phyloP scores from a whole-genome alignment of 495 filamentous ascomycete genomes.

The Aspergillus sparsus region DNA sequence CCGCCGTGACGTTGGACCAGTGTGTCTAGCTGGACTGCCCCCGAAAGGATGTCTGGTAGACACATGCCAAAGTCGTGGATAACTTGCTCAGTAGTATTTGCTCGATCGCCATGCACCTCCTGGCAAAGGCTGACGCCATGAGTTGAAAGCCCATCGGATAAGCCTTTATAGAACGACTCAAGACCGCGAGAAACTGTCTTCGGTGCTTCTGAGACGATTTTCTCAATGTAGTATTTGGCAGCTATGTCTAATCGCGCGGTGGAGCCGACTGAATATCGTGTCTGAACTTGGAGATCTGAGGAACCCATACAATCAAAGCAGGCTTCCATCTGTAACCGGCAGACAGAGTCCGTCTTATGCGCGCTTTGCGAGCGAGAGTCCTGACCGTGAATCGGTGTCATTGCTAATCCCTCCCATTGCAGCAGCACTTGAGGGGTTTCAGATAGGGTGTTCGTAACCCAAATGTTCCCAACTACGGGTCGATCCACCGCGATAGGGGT shows the following conservation, averaged over 20 bases:
- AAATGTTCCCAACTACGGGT: not conserved
- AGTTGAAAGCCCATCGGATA: too few relatives aligned
- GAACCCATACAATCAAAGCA: not conserved
- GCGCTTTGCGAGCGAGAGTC: not conserved
- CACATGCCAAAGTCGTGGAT: not conserved
- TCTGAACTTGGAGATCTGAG: too few relatives aligned
- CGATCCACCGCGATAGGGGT: not conserved
- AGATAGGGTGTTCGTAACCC: not conserved
- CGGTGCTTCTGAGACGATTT: too few relatives aligned
- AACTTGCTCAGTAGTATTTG: not conserved
- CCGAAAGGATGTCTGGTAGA: not conserved
- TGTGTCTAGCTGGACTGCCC: not conserved
- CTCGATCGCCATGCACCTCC: not conserved
- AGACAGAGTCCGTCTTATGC: not conserved
- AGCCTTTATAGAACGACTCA: too few relatives aligned
- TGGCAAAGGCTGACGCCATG: not conserved
- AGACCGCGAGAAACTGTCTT: too few relatives aligned
- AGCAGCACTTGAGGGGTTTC: not conserved
- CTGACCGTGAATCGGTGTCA: not conserved
- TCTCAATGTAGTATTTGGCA: slow-evolving; percentile 1
- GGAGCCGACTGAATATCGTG: too few relatives aligned
- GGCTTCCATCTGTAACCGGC: not conserved
- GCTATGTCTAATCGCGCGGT: slow-evolving; percentile 17
- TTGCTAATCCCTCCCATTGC: not conserved
- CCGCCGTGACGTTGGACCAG: not conserved